Evolutionary conservation across 2,329 filamentous ascomycete genomes (phyloP), one percentile per base, ranked within the genome.

Genomic region (Verticillium dahliae): DNA sequence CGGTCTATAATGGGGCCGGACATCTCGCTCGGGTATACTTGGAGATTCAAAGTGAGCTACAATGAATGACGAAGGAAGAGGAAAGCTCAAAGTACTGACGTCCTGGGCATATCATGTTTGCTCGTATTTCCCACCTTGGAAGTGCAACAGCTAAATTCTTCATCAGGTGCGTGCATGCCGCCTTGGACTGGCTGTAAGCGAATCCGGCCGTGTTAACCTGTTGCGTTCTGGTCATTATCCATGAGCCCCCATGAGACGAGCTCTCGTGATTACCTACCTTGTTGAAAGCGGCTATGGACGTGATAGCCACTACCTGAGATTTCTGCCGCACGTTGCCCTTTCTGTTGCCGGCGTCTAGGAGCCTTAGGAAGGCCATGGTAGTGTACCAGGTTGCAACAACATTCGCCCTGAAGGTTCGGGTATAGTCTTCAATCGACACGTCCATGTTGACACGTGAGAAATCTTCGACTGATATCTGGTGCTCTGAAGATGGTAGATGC

Each of bases 111-210:
- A 83, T 75, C 62, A 71, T 73, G 63, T 81, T 81, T 15, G 74
- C 75, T 55, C 88, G 76, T 38, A 93, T 82, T 4, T 82, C 78
- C 66, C 85, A 84, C 66, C 84, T 83, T 39, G 83, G 81, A 65
- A 92, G 79, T 68, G 86, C 81, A 15, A 85, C 81, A 7, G 84
- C 85, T 71, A 92, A 80, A 70, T 90, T 82, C 74, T 91, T 91
- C 10, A 87, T 86, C 55, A 92, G 74, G 64, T 91, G 88, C 6
- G 88, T 88, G 0, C 87, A 86, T 0, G 86, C 90, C 1, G 88
- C 90, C 76, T 95, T 95, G 62, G 85, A 88, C 14, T 90, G 84
- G 18, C 90, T 90, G 72, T 94, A 94, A 0, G 86, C 85, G 72
- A 87, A 93, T 39, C 92, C 90, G 33, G 89, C 88, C 34, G 91